Base-by-base conservation (phyloP, 2,329 filamentous ascomycete genomes). In the Ophiobolus disseminans region DNA sequence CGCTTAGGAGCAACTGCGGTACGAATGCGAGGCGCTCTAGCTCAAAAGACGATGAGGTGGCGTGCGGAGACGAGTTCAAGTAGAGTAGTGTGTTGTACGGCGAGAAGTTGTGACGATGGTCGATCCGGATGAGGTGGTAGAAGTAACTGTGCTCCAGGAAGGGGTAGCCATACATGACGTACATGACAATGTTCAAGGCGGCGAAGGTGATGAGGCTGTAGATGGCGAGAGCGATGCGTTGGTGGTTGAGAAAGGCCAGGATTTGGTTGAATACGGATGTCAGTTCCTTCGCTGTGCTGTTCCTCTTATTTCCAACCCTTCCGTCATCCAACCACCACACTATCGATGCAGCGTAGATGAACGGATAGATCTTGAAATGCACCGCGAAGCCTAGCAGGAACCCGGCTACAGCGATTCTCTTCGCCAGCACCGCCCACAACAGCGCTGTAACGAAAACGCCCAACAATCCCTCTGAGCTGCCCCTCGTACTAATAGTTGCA, bases 291-390 rank as follows among this genome's bases (percentile, higher is more conserved):
- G 46, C 11, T 26, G 39, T 48, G 4, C 9, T 17, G 5, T 14
- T 21, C 13, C 40, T 53, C 7, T 53, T 52, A 26, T 40, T 39
- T 20, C 38, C 20, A 11, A 39, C 76, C 71, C 50, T 48, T 11
- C 82, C 80, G 2, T 75, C 76, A 58, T 90, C 88, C 76, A 93
- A 84, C 87, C 87, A 92, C 87, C 88, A 91, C 4, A 91, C 73
- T 32, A 94, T 86, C 3, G 88, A 86, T 0, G 87, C 84, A 2
- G 90, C 93, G 73, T 99, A 99, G 51, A 99, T 90, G 73, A 97
- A 96, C 0, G 94, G 94, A 66, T 99, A 99, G 53, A 99, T 97
- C 80, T 99, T 99, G 76, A 99, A 95, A 75, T 99, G 94, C 20
- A 97, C 92, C 1, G 85, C 85, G 21, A 96, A 75, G 0, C 94